Evolutionary conservation across 305 asterid species (phyloP).

Genomic region (Fraxinus nigra): DNA sequence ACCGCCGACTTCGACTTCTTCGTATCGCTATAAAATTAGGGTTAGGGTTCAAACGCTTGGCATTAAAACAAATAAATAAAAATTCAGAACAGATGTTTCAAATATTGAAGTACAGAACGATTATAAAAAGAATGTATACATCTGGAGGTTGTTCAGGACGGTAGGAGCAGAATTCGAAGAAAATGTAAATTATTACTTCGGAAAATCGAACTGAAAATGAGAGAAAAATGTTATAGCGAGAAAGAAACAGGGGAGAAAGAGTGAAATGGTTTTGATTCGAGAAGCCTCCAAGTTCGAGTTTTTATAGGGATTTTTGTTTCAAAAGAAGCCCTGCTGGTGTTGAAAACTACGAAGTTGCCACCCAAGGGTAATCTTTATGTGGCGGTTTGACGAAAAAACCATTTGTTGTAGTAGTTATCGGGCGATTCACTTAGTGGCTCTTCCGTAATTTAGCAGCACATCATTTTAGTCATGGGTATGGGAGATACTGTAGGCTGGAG

Average conservation of each 20-base stretch:
- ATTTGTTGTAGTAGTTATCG: not conserved
- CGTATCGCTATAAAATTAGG: not conserved
- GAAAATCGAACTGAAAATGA: not conserved
- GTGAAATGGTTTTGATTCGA: not conserved
- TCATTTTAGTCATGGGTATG: not conserved
- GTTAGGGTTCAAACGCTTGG: not conserved
- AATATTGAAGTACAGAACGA: not conserved
- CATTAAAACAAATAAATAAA: not conserved
- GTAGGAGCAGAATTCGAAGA: not conserved
- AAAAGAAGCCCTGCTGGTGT: not conserved
- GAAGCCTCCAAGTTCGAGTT: not conserved
- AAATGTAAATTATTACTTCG: not conserved
- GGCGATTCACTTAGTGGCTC: not conserved
- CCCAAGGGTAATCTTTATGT: not conserved
- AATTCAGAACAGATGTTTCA: not conserved
- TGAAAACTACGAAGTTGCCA: not conserved
- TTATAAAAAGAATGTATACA: not conserved
- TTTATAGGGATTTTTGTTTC: not conserved
- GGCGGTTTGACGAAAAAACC: conserved; percentile 18
- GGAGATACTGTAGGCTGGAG: not conserved
- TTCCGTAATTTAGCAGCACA: not conserved
- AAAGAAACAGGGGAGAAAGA: not conserved
- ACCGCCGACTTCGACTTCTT: not conserved
- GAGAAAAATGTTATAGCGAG: not conserved
- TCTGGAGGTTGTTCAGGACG: not conserved